Percentiles rank a stretch among this genome's conserved stretches.
Evolutionary conservation across 805 yeast genomes (phyloP).

Genomic region (Wickerhamomyces bovis): DNA sequence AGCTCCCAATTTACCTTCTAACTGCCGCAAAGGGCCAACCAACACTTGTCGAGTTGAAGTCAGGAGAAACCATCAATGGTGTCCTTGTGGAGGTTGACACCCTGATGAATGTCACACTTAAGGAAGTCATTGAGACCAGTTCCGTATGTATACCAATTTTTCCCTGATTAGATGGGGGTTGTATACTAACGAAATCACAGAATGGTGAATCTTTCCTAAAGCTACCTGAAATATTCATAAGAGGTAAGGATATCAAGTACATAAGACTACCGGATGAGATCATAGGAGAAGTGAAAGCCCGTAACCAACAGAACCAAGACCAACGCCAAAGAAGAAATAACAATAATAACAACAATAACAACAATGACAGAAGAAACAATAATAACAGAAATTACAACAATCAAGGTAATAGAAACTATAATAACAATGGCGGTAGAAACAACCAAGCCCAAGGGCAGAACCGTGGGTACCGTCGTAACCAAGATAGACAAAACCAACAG

Average conservation of each 20-base stretch:
- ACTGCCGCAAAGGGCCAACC: constrained; percentile 89
- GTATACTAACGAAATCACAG: constrained; percentile 14
- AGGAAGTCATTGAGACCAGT: constrained; percentile 65
- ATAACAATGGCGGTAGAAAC: constrained; percentile 16
- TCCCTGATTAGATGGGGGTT: too few species aligned
- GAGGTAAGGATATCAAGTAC: constrained; percentile 80
- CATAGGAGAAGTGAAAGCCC: constrained; percentile 71
- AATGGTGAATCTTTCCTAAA: constrained; percentile 57
- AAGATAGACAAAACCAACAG: constrained; percentile 19
- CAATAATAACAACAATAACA: constrained; percentile 31
- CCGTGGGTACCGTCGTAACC: constrained; percentile 2
- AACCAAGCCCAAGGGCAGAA: constrained; percentile 6
- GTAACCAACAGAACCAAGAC: constrained; percentile 45
- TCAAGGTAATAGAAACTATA: constrained; percentile 24
- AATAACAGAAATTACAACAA: constrained; percentile 28
- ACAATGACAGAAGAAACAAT: constrained; percentile 24
- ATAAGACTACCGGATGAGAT: constrained; percentile 70
- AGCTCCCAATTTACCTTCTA: constrained; percentile 88
- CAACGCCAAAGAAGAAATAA: constrained; percentile 38
- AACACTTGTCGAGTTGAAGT: constrained; percentile 81
- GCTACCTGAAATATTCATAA: constrained; percentile 69
- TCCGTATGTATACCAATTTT: constrained; percentile 25
- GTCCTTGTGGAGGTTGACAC: constrained; percentile 79
- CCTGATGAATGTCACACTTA: constrained; percentile 90
- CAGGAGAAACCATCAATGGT: constrained; percentile 87